phyloP scores from a whole-genome alignment of 176 grass and related monocot species.

The Puya raimondii region DNA sequence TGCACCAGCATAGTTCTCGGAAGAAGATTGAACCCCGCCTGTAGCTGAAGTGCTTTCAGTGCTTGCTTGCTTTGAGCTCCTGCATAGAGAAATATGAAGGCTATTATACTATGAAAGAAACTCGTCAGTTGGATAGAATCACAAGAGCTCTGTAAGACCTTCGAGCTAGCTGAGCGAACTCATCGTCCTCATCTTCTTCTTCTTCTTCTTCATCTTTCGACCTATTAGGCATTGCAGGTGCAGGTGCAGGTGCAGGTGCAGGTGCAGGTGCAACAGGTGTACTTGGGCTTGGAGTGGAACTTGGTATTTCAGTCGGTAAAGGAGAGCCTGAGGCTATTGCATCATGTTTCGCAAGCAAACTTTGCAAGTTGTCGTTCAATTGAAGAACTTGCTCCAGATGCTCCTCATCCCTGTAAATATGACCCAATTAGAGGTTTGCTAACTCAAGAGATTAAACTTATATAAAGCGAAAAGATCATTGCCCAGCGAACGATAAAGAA shows the following conservation, averaged over 20 bases:
- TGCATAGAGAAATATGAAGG: constrained; percentile 23
- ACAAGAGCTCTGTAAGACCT: constrained; percentile 24
- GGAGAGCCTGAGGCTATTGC: constrained; percentile 55
- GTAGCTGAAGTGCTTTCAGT: constrained; percentile 10
- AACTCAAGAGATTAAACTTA: neutral
- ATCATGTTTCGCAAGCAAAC: constrained; percentile 62
- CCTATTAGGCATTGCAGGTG: constrained; percentile 13
- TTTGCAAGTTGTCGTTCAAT: constrained; percentile 72
- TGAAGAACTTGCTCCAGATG: constrained; percentile 61
- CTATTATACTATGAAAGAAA: constrained; percentile 4
- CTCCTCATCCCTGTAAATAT: constrained; percentile 47
- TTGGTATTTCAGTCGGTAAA: constrained; percentile 23
- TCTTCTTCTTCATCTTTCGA: constrained; percentile 30
- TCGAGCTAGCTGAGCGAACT: constrained; percentile 68
- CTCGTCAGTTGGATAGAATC: neutral
- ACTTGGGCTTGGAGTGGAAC: neutral
- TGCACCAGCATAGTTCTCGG: neutral
- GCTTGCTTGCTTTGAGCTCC: constrained; percentile 39
- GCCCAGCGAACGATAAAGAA: neutral
- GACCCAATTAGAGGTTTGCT: constrained; percentile 3
- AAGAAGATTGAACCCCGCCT: constrained; percentile 2
- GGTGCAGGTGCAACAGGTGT: constrained; percentile 18
- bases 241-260: constrained; percentile 22
- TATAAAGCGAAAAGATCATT: neutral
- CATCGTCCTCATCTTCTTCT: constrained; percentile 49